phyloP scores from a whole-genome alignment of 345 rosid genomes.

The Aquilaria yunnanensis region DNA sequence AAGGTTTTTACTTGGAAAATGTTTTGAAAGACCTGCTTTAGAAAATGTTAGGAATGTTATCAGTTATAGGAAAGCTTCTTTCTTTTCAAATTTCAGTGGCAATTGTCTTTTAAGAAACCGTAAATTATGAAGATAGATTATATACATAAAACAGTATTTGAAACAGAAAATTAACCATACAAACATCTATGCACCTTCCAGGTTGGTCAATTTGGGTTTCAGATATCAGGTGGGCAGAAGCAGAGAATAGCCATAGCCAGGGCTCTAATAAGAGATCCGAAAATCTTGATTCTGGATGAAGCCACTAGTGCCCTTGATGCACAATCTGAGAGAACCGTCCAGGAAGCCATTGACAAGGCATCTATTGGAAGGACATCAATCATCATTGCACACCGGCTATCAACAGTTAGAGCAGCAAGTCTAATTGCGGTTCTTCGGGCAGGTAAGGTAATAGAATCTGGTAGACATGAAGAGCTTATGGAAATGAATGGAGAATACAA shows the following conservation, averaged over 20 bases:
- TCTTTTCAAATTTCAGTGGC: not conserved
- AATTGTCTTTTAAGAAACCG: not conserved
- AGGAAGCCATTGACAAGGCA: slow-evolving; percentile 56
- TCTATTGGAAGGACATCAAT: slow-evolving; percentile 54
- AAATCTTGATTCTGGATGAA: slow-evolving; percentile 59
- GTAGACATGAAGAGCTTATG: slow-evolving; percentile 47
- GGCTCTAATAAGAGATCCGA: slow-evolving; percentile 57
- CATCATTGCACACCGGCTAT: slow-evolving; percentile 60
- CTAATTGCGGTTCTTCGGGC: slow-evolving; percentile 47
- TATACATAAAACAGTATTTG: not conserved
- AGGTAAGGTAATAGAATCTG: slow-evolving; percentile 57
- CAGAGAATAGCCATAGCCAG: slow-evolving; percentile 70
- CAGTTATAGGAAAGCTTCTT: not conserved
- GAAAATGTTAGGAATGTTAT: too few species aligned
- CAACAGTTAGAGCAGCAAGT: slow-evolving; percentile 43
- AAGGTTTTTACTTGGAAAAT: too few species aligned
- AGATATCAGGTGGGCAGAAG: slow-evolving; percentile 74
- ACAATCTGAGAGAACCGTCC: slow-evolving; percentile 61
- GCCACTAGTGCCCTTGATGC: slow-evolving; percentile 69
- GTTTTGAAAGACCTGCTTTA: too few species aligned
- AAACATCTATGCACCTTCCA: slow-evolving; percentile 17
- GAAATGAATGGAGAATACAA: slow-evolving; percentile 30
- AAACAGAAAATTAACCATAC: slow-evolving; percentile 1
- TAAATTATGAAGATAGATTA: too few species aligned
- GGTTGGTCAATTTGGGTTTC: slow-evolving; percentile 69